Conservation (phyloP, 805 yeast species). For the Lipomyces anomalus region DNA sequence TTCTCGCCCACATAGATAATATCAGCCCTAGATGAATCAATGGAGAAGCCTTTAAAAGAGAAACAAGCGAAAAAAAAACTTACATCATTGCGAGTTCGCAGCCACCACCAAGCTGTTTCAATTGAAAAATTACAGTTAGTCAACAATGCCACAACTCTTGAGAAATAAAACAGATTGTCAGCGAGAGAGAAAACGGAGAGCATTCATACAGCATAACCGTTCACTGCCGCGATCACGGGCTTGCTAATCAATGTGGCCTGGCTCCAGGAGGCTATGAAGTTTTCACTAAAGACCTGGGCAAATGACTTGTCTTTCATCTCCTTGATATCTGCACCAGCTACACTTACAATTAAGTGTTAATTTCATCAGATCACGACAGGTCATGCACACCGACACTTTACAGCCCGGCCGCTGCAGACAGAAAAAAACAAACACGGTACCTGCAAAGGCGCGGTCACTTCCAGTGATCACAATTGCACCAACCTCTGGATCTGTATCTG, state of each 20-base stretch:
- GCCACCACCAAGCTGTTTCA: slow-evolving; percentile 45
- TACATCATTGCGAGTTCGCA: slow-evolving; percentile 50
- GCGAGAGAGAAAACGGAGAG: background rate
- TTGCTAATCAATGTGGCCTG: slow-evolving; percentile 37
- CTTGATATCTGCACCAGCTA: slow-evolving; percentile 55
- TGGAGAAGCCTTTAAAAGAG: background rate
- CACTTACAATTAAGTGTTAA: too few relatives aligned
- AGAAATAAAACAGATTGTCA: background rate
- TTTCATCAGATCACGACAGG: background rate
- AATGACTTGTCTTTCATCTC: slow-evolving; percentile 41
- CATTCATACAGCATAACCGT: slow-evolving; percentile 41
- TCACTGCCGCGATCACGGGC: slow-evolving; percentile 52
- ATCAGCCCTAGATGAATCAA: slow-evolving; percentile 35
- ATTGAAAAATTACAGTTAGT: slow-evolving; percentile 1
- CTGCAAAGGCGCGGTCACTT: slow-evolving; percentile 43
- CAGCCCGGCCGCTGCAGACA: too few relatives aligned
- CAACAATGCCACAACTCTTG: background rate
- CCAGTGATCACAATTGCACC: slow-evolving; percentile 49
- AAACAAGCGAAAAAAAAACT: background rate
- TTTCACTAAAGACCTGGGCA: slow-evolving; percentile 34
- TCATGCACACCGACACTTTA: background rate
- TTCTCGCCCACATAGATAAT: slow-evolving; percentile 45
- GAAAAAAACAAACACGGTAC: too few relatives aligned
- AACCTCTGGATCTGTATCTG: slow-evolving; percentile 36
- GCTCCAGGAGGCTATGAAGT: slow-evolving; percentile 40